phyloP scores from a whole-genome alignment of 2,329 filamentous ascomycete species.

The Arthrobotrys sphaeroides region DNA sequence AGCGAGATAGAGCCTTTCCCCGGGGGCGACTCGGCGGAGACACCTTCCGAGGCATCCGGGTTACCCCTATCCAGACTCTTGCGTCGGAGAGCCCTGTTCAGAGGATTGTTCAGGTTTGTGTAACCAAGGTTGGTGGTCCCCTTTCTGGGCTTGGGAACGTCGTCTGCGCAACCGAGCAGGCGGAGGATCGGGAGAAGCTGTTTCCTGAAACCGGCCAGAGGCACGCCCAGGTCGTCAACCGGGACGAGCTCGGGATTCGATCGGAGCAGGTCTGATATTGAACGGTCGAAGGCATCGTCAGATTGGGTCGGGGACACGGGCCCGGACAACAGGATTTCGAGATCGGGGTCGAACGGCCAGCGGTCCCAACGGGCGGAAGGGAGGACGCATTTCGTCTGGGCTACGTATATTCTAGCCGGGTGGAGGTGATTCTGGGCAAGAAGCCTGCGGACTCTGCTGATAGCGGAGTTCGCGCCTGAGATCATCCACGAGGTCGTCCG shows the following conservation, averaged over 20 bases:
- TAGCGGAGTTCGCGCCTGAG: constrained; percentile 34
- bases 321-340: not conserved
- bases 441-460: constrained; percentile 37
- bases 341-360: not conserved
- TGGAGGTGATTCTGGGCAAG: not conserved
- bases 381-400: constrained; percentile 37
- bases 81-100: constrained; percentile 35
- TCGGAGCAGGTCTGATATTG: not conserved
- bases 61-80: not conserved
- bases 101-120: constrained; percentile 21
- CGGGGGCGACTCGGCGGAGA: not conserved
- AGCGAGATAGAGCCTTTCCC: constrained; percentile 29
- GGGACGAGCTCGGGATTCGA: not conserved
- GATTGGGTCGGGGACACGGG: not conserved
- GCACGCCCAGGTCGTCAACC: not conserved
- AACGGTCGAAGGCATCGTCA: not conserved
- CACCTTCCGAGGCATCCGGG: not conserved
- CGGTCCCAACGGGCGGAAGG: not conserved
- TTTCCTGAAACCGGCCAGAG: constrained; percentile 14
- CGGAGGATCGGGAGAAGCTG: constrained; percentile 46
- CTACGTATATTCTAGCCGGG: not conserved
- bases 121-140: constrained; percentile 45
- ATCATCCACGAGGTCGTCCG: constrained; percentile 37
- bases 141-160: constrained; percentile 37
- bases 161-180: constrained; percentile 44